Evolutionary conservation across 2,329 filamentous ascomycete genomes (phyloP).

Genomic region (Clarireedia hainanense): DNA sequence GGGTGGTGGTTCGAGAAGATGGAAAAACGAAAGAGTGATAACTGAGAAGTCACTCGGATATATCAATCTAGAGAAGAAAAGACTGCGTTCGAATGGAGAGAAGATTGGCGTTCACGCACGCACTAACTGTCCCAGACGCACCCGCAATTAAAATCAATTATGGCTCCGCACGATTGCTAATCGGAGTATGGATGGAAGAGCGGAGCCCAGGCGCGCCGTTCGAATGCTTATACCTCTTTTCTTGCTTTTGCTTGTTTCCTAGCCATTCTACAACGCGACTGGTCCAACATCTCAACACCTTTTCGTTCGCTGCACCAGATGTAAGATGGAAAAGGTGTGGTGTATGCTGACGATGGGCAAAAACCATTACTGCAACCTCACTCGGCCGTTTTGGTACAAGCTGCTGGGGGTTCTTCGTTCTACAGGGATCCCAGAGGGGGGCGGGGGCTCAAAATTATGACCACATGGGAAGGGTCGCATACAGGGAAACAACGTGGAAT

Average conservation of each 20-base stretch:
- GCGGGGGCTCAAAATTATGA: neutral
- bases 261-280: too few relatives aligned
- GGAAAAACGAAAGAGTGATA: neutral
- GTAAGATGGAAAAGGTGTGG: neutral
- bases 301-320: too few relatives aligned
- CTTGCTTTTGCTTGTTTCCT: too few relatives aligned
- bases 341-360: neutral
- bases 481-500: conserved; percentile 8
- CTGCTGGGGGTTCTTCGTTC: neutral
- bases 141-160: neutral
- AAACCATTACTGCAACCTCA: conserved; percentile 2
- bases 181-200: neutral
- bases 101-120: neutral
- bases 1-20: too few relatives aligned
- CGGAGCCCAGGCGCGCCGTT: too few relatives aligned
- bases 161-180: neutral
- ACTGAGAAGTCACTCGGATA: neutral
- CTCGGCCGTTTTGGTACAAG: conserved; percentile 2
- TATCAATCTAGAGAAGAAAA: neutral
- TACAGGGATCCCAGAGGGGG: neutral
- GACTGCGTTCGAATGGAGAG: neutral
- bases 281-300: too few relatives aligned
- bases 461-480: conserved; percentile 1
- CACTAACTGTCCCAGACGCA: neutral
- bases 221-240: too few relatives aligned